Base-by-base conservation (phyloP, 2,329 filamentous ascomycete genomes). In the Pseudonectria buxi region DNA sequence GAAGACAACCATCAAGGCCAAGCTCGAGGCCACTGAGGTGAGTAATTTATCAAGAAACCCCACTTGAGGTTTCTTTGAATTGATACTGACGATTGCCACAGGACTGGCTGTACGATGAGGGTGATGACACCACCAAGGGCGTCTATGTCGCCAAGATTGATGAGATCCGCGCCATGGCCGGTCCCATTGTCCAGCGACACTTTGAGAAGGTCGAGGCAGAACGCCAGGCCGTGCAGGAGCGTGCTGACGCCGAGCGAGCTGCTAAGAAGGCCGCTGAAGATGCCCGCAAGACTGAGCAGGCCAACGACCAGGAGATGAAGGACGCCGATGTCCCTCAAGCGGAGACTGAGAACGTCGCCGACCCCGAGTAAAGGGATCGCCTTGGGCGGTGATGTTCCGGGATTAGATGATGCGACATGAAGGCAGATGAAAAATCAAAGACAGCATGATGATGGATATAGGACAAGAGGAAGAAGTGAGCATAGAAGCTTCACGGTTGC, bases 41-140 rank as follows among this genome's bases (percentile, higher is more conserved):
- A 70, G 84, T 60, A 24, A 12, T 15, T 16, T 11, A n/a, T 32
- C 10, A 7, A 3, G 11, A 7, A 12, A n/a, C 24, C 11, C 12
- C 5, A 27, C 14, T 27, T n/a, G 24, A 14, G 12, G 2, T 6
- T n/a, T 26, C 14, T 15, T 14, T 28, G 26, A 26, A 24, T 27
- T 7, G 3, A 32, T 34, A 28, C 47, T 51, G 26, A 50, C 24
- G 13, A 9, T 15, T 14, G n/a, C 6, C 29, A 22, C 46, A 96
- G 90, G 89, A 98, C 59, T 98, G 92, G 92, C 75, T 98, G 43
- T 96, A 96, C 64, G 90, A 95, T 36, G 92, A 96, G 37, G 92
- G 92, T 41, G 89, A 95, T 46, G 92, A 98, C 62, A 79, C 88
- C 49, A 84, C 84, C 56, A 96, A 96, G 75, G 88, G 85, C 36